Evolutionary conservation across 352 stramenopile species (phyloP).

Genomic region (Phytophthora meadii): DNA sequence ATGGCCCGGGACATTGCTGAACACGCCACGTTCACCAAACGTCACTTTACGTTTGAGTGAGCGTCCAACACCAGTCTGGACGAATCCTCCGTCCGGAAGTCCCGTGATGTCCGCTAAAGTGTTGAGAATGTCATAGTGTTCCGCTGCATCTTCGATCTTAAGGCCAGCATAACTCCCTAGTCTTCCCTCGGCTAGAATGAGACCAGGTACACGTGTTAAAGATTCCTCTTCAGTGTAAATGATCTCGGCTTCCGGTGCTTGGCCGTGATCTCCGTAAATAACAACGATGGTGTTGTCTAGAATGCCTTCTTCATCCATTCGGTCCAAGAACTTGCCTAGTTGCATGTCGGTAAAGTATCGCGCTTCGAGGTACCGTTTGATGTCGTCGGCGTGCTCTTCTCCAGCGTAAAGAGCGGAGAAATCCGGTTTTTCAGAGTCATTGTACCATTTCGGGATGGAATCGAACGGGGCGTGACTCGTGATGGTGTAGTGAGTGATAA

Average conservation of each 20-base stretch:
- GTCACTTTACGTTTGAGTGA: conserved; percentile 55
- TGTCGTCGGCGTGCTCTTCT: conserved; percentile 32
- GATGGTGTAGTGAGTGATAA: conserved; percentile 71
- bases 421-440: conserved; percentile 47
- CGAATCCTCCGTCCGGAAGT: conserved; percentile 53
- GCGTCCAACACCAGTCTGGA: conserved; percentile 58
- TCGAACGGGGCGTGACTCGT: conserved; percentile 50
- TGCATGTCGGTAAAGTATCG: conserved; percentile 66
- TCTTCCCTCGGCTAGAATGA: conserved; percentile 58
- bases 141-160: conserved; percentile 48
- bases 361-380: conserved; percentile 58
- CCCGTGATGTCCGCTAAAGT: conserved; percentile 70
- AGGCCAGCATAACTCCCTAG: conserved; percentile 44
- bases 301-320: conserved; percentile 46
- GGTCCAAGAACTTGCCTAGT: conserved; percentile 62
- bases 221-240: conserved; percentile 53
- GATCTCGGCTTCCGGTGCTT: conserved; percentile 46
- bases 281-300: conserved; percentile 69
- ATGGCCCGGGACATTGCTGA: conserved; percentile 55
- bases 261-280: conserved; percentile 60
- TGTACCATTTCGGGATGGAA: conserved; percentile 51
- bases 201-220: conserved; percentile 43
- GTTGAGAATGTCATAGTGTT: conserved; percentile 70
- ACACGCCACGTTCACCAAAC: conserved; percentile 41
- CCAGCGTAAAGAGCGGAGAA: conserved; percentile 59